Conservation (phyloP, 192 early-diverging fungal species). For the Coemansia sp. region DNA sequence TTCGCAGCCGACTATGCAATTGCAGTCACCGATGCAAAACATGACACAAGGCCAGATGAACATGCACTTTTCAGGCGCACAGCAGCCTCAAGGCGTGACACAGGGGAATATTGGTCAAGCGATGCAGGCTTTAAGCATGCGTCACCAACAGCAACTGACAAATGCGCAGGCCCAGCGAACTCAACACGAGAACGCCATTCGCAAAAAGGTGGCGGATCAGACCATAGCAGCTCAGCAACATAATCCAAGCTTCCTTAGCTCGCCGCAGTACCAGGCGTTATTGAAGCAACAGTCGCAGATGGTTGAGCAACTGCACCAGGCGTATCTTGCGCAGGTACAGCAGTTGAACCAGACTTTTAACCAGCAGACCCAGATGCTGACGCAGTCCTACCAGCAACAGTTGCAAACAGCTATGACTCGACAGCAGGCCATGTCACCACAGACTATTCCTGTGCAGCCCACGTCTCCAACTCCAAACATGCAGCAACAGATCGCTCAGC, state of each 20-base stretch:
- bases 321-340: conserved; percentile 26
- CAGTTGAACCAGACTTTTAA: conserved; percentile 34
- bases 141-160: conserved; percentile 37
- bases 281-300: conserved; percentile 47
- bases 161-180: conserved; percentile 37
- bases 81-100: background rate
- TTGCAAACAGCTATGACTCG: conserved; percentile 7
- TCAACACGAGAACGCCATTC: conserved; percentile 30
- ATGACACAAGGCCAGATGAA: background rate
- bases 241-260: conserved; percentile 36
- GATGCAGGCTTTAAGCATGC: conserved; percentile 17
- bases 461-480: conserved; percentile 16
- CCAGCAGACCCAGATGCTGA: conserved; percentile 34
- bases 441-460: conserved; percentile 11
- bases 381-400: conserved; percentile 33
- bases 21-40: conserved; percentile 1
- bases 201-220: conserved; percentile 33
- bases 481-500: conserved; percentile 6
- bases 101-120: conserved; percentile 20
- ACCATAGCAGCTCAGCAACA: conserved; percentile 34
- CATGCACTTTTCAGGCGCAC: background rate
- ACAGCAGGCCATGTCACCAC: conserved; percentile 8
- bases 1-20: conserved; percentile 1
- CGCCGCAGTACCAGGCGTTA: conserved; percentile 32
- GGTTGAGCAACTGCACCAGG: conserved; percentile 38